These are phyloP conservation scores for Corymbia citriodora DNA, from an alignment of 441 rosid species.

Conservation along the genomic window DNA sequence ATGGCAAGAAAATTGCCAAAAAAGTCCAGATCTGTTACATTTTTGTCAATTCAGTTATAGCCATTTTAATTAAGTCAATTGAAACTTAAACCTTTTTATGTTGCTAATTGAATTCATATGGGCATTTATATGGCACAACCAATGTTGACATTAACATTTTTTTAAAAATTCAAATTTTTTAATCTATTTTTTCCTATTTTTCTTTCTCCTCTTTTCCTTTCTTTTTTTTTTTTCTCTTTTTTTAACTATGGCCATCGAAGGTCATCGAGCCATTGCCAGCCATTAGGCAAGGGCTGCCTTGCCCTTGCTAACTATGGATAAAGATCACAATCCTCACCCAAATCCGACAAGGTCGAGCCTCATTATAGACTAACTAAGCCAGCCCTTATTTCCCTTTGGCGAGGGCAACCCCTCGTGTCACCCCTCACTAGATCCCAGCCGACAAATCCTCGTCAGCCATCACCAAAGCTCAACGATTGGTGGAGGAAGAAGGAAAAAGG, in stretches of 20 bases:
- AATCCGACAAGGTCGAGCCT: background rate
- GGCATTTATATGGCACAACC: accelerated
- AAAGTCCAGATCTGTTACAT: too few species aligned
- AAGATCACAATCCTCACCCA: background rate
- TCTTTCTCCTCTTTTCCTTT: too few species aligned
- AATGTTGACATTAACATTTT: accelerated
- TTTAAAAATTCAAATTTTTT: too few species aligned
- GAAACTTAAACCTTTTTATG: background rate
- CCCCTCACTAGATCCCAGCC: background rate
- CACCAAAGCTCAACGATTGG: accelerated
- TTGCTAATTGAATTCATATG: background rate
- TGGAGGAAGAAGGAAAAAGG: background rate
- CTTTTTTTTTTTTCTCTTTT: too few species aligned
- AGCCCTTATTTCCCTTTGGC: background rate
- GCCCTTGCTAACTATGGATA: too few species aligned
- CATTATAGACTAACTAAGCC: accelerated
- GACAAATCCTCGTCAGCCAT: accelerated
- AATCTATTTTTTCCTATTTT: too few species aligned
- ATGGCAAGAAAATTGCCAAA: background rate
- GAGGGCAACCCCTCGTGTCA: accelerated
- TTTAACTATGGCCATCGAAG: accelerated
- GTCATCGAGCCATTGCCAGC: accelerated
- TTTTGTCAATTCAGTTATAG: accelerated
- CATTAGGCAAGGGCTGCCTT: too few species aligned
- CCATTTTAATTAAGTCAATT: too few species aligned